A percentile compares a stretch with the other conserved stretches of the same genome.
phyloP scores from a whole-genome alignment of 1,139 yeast species.

The Pichia sp. region DNA sequence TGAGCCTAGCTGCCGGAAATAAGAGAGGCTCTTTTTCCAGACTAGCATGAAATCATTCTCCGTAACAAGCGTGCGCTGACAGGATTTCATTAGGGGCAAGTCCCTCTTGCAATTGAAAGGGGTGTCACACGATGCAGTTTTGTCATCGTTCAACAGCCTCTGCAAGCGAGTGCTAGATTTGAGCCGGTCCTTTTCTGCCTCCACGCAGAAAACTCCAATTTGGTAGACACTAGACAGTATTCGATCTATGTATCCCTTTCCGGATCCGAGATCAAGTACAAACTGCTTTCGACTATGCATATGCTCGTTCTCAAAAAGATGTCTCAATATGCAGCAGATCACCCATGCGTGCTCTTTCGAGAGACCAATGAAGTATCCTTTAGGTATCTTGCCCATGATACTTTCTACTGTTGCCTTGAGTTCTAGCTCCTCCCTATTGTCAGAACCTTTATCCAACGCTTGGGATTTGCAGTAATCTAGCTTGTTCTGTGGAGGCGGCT shows the following conservation, averaged over 20 bases:
- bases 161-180: conserved; percentile 22
- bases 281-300: background rate
- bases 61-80: background rate
- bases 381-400: background rate
- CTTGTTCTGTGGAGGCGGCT: too few relatives aligned
- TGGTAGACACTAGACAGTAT: conserved; percentile 20
- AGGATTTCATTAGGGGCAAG: conserved; percentile 9
- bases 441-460: background rate
- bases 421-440: background rate
- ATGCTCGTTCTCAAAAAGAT: background rate
- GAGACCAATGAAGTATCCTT: conserved; percentile 7
- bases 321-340: background rate
- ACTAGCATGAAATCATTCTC: conserved; percentile 10
- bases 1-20: background rate
- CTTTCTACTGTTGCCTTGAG: background rate
- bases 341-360: background rate
- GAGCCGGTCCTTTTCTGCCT: conserved; percentile 20
- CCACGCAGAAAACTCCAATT: conserved; percentile 23
- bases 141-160: conserved; percentile 19
- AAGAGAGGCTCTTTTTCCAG: background rate
- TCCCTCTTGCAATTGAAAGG: background rate
- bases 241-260: conserved; percentile 29
- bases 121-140: background rate
- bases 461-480: too few relatives aligned
- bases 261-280: conserved; percentile 29